Base-by-base conservation (phyloP, 2,329 filamentous ascomycete species). In the Microcyclospora pomicola region DNA sequence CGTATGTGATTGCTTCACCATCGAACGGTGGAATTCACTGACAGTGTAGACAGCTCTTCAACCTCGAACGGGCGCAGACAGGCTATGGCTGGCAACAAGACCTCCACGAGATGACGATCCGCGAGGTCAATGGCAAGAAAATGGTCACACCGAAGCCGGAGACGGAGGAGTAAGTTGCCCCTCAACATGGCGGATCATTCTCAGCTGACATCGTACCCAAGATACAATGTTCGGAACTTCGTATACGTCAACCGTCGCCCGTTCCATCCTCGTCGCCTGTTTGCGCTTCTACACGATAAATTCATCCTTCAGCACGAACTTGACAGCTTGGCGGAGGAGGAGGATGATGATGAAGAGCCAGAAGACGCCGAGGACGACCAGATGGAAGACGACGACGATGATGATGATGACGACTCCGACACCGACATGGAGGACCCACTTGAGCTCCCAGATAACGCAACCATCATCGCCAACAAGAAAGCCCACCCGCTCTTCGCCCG, bases 51-150 rank as follows among this genome's bases (percentile, higher is more conserved):
- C 19, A 24, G 19, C 19, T 24, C 19, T 85, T 83, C 55, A 69
- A 73, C 44, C 72, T 81, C 27, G 67, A 77, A 29, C 69, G 71
- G 24, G 77, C 79, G 0, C 71, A 77, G 38, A 67, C 72, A 0
- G 75, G 77, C 1, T 72, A 75, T 11, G 80, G 80, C 0, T 84
- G 80, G 80, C 60, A 84, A 31, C 72, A 75, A 44, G 79, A 78
- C 46, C 58, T 84, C 27, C 76, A 81, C 39, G 76, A 73, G 43
- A 77, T 82, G 73, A 77, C 72, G 0, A 57, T 75, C 4, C 66
- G 73, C 19, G 70, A 76, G 49, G 72, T 75, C 15, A 62, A 63
- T 16, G 65, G 64, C 12, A 63, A 61, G 39, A 72, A 73, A 16
- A 67, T 69, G 2, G 53, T 78, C 35, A 75, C 73, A 0, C 77